These are phyloP conservation scores for Claviceps sp. DNA, from an alignment of 2,329 filamentous ascomycete genomes.

Conservation along the genomic window DNA sequence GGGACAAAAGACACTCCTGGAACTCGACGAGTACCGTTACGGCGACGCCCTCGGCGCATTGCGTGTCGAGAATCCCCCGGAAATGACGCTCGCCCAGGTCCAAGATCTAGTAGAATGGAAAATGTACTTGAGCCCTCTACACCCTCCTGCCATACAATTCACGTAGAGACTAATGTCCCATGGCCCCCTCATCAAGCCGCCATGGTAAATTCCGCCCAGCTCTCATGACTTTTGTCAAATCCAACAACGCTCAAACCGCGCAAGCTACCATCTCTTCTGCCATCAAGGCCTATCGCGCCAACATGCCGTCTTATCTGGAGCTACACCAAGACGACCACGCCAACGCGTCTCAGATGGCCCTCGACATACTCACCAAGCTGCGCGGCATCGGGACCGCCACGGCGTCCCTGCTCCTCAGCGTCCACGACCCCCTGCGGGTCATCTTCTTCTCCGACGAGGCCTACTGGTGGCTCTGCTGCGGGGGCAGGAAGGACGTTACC, in stretches of 20 bases:
- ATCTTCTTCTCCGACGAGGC: conserved; percentile 75
- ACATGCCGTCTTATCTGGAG: conserved; percentile 6
- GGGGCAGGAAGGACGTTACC: conserved; percentile 27
- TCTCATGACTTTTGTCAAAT: conserved; percentile 45
- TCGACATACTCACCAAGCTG: conserved; percentile 45
- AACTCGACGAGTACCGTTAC: conserved; percentile 50
- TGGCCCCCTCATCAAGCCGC: conserved; percentile 22
- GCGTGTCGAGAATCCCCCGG: conserved; percentile 16
- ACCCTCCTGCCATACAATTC: too few relatives aligned
- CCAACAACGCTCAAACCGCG: conserved; percentile 41
- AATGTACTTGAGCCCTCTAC: conserved; percentile 34
- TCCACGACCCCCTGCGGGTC: conserved; percentile 43
- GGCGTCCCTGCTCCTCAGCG: conserved; percentile 58
- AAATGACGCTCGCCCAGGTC: conserved; percentile 44
- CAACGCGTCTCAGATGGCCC: conserved; percentile 23
- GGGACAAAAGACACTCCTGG: conserved; percentile 36
- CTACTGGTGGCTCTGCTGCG: conserved; percentile 54
- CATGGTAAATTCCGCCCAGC: conserved; percentile 51
- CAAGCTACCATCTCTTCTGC: conserved; percentile 37
- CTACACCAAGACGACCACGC: not conserved
- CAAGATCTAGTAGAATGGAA: conserved; percentile 57
- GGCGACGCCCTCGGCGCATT: conserved; percentile 36
- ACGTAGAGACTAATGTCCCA: not conserved
- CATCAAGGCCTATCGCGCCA: conserved; percentile 30
- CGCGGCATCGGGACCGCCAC: conserved; percentile 70